These are phyloP conservation scores for Niebla homalea DNA, from an alignment of 495 filamentous ascomycete species.

Conservation along the genomic window DNA sequence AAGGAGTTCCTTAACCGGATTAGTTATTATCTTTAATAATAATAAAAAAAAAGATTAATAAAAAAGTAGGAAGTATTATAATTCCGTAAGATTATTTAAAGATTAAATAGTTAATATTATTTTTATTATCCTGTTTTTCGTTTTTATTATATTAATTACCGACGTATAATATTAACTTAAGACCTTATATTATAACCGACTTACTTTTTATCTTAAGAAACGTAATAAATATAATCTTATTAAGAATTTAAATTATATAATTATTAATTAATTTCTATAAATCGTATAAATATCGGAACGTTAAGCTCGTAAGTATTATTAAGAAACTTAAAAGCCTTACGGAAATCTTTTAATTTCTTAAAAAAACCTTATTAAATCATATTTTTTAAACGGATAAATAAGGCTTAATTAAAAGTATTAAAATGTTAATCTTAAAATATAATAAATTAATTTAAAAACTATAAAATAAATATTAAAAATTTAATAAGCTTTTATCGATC, in stretches of 20 bases:
- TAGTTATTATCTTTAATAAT: too few relatives aligned
- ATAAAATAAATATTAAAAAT: slow-evolving; percentile 17
- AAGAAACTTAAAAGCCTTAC: slow-evolving; percentile 14
- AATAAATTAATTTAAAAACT: slow-evolving; percentile 23
- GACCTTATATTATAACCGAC: slow-evolving; percentile 14
- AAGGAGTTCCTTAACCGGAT: too few relatives aligned
- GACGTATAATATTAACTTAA: too few relatives aligned
- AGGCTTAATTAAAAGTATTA: slow-evolving; percentile 17
- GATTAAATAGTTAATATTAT: too few relatives aligned
- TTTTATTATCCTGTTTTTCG: too few relatives aligned
- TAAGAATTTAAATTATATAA: slow-evolving; percentile 21
- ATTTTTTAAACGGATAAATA: slow-evolving; percentile 12
- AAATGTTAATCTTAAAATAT: slow-evolving; percentile 14
- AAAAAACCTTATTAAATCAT: slow-evolving; percentile 13
- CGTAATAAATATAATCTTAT: slow-evolving; percentile 18
- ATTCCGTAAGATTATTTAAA: too few relatives aligned
- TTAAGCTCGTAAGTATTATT: slow-evolving; percentile 10
- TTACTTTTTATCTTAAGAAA: slow-evolving; percentile 21
- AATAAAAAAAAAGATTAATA: too few relatives aligned
- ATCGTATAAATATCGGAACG: slow-evolving; percentile 14
- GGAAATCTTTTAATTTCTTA: slow-evolving; percentile 13
- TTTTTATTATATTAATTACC: too few relatives aligned
- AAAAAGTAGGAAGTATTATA: too few relatives aligned
- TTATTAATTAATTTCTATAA: slow-evolving; percentile 19
- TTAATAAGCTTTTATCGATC: slow-evolving; percentile 2